Base-by-base conservation (phyloP, 345 rosid species). In the Eucalyptus regnans region DNA sequence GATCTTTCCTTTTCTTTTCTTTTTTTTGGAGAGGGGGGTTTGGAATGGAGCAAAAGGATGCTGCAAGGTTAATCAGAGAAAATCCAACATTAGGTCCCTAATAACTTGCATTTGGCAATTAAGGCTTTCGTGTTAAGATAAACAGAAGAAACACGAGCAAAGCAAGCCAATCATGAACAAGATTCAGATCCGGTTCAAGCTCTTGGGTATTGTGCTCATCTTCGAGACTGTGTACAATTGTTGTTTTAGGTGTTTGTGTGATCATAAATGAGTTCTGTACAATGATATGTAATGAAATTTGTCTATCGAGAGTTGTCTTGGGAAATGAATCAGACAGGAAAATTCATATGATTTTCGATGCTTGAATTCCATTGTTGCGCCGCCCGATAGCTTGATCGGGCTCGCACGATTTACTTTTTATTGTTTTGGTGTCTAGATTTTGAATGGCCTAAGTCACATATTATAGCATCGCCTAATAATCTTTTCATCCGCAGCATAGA, bases 341-440 rank as follows among this genome's bases (percentile, higher is more conserved):
- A 60, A 60, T 60, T 3, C 31, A 27, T 52, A 3, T 52, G 58
- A 1, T 52, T 52, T 20, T 18, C 1, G 0, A 20, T 52, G 58
- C 2, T 52, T 52, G 58, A 52, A 20, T 52, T 52, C 23, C 58
- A 52, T 52, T 20, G 58, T 20, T 20, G 58, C 10, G 0, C 58
- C 2, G 0, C 8, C 54, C 8, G 0, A 18, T 64, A 0, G 16
- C 18, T 29, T 10, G 18, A 64, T 13, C 0, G 0, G 71, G 71
- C 16, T 64, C 18, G 0, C 11, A 0, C 3, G 0, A 66, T n/a
- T 66, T 31, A 66, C 79, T 66, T 31, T 11, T 6, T 33, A n/a
- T 66, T 31, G 79, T 66, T 66, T 31, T 7, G 9, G 41, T 15
- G 79, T 15, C 0, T 66, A 0, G 79, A 31, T 66, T n/a, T 66